Conservation (phyloP, 179 eudicot species). For the Camellia oleifera region DNA sequence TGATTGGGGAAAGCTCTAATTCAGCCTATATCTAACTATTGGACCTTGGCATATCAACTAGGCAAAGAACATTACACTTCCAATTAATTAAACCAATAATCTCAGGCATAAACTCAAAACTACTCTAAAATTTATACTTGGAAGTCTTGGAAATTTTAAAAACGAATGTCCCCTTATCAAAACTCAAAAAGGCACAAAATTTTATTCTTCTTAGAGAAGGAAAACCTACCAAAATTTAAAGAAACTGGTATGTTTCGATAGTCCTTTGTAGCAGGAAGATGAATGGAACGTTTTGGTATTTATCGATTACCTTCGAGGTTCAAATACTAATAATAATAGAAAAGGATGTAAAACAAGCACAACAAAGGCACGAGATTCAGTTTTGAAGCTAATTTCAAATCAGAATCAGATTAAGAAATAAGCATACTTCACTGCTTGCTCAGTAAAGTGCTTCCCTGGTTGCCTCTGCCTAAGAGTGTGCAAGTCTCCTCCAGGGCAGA, state of each 20-base stretch:
- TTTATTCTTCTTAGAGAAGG: background rate
- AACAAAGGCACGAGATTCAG: background rate
- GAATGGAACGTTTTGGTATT: background rate
- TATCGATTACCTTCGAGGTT: background rate
- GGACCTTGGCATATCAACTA: background rate
- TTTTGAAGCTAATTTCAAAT: background rate
- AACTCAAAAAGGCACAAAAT: background rate
- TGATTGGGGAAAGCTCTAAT: background rate
- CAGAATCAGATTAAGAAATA: background rate
- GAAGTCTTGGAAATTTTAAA: background rate
- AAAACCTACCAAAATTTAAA: background rate
- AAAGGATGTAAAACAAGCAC: no score
- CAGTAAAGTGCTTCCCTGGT: constrained; percentile 55
- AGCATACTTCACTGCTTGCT: constrained; percentile 58
- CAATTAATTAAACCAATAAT: background rate
- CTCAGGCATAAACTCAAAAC: background rate
- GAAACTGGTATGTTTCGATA: background rate
- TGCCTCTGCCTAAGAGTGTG: constrained; percentile 62
- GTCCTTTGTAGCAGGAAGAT: background rate
- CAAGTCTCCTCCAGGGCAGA: constrained; percentile 62
- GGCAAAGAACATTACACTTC: background rate
- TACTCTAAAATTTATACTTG: background rate
- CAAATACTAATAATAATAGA: background rate
- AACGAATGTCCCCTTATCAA: background rate
- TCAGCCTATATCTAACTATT: background rate